Conservation (phyloP, 345 rosid genomes). For the Syzygium oleosum region DNA sequence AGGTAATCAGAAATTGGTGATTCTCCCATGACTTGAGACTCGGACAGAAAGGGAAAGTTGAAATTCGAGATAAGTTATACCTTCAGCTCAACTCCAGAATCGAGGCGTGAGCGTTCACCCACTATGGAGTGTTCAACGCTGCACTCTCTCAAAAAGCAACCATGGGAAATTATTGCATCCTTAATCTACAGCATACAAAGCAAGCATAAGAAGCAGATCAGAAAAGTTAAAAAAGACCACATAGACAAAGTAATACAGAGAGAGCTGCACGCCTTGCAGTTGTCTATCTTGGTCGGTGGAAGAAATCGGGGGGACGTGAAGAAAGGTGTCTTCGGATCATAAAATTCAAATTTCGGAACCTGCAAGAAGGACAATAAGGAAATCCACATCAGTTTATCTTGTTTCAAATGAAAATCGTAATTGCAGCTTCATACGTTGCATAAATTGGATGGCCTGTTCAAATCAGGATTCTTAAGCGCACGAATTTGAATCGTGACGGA, state of each 20-base stretch:
- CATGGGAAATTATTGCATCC: slow-evolving; percentile 84
- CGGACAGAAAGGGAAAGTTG: neutral
- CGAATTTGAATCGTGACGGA: neutral
- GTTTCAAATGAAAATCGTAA: neutral
- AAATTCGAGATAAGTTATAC: slow-evolving; percentile 26
- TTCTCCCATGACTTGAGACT: neutral
- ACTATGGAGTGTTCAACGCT: slow-evolving; percentile 62
- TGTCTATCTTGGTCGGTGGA: slow-evolving; percentile 86
- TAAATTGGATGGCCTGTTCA: neutral
- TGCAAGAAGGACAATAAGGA: slow-evolving; percentile 6
- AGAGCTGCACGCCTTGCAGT: slow-evolving; percentile 47
- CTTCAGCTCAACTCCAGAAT: slow-evolving; percentile 79
- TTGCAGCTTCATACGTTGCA: neutral
- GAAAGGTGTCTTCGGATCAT: slow-evolving; percentile 81
- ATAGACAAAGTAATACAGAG: neutral
- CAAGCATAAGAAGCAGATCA: neutral
- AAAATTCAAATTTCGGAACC: slow-evolving; percentile 78
- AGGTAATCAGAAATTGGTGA: neutral
- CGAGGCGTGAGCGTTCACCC: slow-evolving; percentile 89
- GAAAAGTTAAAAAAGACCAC: neutral
- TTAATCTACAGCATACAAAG: slow-evolving; percentile 45
- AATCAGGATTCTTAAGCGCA: neutral
- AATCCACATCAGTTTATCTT: neutral
- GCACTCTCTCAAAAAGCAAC: slow-evolving; percentile 93
- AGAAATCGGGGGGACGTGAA: slow-evolving; percentile 88